phyloP scores from a whole-genome alignment of 2,329 filamentous ascomycete species.

The Emmonsia crescens region DNA sequence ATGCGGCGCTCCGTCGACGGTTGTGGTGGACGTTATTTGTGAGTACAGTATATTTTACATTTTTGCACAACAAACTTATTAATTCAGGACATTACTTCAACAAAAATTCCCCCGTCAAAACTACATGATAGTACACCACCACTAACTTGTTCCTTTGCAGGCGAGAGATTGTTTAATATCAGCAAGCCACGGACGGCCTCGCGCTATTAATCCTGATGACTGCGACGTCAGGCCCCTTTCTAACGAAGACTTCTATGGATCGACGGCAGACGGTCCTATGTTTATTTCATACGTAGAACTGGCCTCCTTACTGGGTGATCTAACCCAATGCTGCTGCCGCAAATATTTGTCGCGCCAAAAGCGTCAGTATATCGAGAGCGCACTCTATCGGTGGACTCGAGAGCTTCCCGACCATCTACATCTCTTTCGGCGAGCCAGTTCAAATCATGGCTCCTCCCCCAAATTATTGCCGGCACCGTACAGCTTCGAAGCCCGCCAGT shows the following conservation, averaged over 20 bases:
- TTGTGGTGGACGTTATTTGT: constrained; percentile 37
- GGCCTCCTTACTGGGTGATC: constrained; percentile 27
- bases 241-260: constrained; percentile 25
- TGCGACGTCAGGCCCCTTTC: constrained; percentile 29
- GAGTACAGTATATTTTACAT: constrained; percentile 10
- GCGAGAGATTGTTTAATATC: constrained; percentile 33
- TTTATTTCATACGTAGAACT: constrained; percentile 34
- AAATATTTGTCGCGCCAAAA: constrained; percentile 18
- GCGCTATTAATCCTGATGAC: constrained; percentile 30
- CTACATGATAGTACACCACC: not conserved
- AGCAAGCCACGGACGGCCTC: constrained; percentile 32
- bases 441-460: constrained; percentile 7
- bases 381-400: constrained; percentile 28
- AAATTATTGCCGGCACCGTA: constrained; percentile 15
- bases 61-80: not conserved
- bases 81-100: not conserved
- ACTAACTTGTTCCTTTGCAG: constrained; percentile 10
- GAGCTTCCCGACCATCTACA: constrained; percentile 21
- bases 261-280: constrained; percentile 20
- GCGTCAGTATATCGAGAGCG: constrained; percentile 18
- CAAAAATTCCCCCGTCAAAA: not conserved
- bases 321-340: constrained; percentile 19
- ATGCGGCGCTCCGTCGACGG: constrained; percentile 28
- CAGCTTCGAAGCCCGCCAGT: constrained; percentile 31
- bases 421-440: constrained; percentile 13